Conservation (phyloP, 1,139 yeast species). For the Kodamaea alishanica region DNA sequence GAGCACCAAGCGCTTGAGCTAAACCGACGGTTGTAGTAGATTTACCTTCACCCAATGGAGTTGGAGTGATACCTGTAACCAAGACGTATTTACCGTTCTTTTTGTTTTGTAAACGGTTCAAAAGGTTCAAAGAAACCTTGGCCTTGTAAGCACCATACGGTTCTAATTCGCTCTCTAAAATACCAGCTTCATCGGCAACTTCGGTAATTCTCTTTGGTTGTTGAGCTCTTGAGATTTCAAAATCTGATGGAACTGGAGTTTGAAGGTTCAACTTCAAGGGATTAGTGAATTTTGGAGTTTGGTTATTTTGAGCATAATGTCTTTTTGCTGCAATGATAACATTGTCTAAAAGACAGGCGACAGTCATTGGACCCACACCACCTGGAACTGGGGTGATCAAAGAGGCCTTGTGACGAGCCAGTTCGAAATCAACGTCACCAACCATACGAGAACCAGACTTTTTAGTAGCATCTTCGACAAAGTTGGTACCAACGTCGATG, state of each 20-base stretch:
- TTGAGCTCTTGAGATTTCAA: slow-evolving; percentile 87
- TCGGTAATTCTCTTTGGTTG: slow-evolving; percentile 79
- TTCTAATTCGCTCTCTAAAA: slow-evolving; percentile 78
- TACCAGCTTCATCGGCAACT: slow-evolving; percentile 83
- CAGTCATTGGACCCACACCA: slow-evolving; percentile 99
- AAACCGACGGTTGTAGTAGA: slow-evolving; percentile 96
- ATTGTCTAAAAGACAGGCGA: slow-evolving; percentile 89
- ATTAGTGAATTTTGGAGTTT: slow-evolving; percentile 49
- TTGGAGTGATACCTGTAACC: slow-evolving; percentile 97
- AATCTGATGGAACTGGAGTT: slow-evolving; percentile 90
- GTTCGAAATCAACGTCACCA: slow-evolving; percentile 87
- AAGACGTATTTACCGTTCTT: slow-evolving; percentile 84
- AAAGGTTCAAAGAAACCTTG: slow-evolving; percentile 71
- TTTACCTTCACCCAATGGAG: slow-evolving; percentile 98
- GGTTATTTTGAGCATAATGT: slow-evolving; percentile 43
- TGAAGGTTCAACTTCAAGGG: slow-evolving; percentile 64
- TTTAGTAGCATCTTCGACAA: slow-evolving; percentile 67
- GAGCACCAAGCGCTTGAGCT: slow-evolving; percentile 95
- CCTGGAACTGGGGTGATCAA: slow-evolving; percentile 97
- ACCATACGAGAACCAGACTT: slow-evolving; percentile 85
- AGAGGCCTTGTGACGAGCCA: slow-evolving; percentile 64
- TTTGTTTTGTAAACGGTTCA: slow-evolving; percentile 66
- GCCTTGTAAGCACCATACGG: slow-evolving; percentile 92
- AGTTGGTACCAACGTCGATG: slow-evolving; percentile 96
- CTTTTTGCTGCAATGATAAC: slow-evolving; percentile 77